Percentiles rank a stretch among this genome's conserved stretches.
Conservation (phyloP, 495 filamentous ascomycete species). For the Penicillium tannophilum region DNA sequence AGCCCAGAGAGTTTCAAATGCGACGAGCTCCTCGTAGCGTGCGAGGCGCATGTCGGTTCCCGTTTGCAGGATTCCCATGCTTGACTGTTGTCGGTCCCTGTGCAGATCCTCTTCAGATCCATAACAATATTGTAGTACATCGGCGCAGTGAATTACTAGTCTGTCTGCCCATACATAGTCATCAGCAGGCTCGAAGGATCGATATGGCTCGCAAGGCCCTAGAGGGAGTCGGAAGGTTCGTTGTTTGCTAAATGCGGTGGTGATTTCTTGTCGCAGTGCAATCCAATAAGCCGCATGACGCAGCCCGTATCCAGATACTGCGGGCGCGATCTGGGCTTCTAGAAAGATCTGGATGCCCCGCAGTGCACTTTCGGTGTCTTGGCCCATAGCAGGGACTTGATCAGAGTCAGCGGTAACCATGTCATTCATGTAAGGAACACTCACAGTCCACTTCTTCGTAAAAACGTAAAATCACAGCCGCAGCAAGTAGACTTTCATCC, state of each 20-base stretch:
- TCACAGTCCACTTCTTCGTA: slow-evolving; percentile 37
- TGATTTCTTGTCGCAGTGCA: slow-evolving; percentile 39
- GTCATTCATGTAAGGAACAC: background rate
- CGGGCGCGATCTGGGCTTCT: slow-evolving; percentile 15
- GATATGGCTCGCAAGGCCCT: slow-evolving; percentile 23
- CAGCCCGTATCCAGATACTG: slow-evolving; percentile 24
- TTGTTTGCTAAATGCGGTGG: slow-evolving; percentile 39
- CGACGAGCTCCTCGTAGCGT: slow-evolving; percentile 22
- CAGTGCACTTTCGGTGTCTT: slow-evolving; percentile 19
- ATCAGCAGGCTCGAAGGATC: slow-evolving; percentile 30
- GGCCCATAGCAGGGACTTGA: slow-evolving; percentile 15
- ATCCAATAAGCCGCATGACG: slow-evolving; percentile 38
- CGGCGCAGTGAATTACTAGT: slow-evolving; percentile 34
- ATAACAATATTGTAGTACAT: slow-evolving; percentile 32
- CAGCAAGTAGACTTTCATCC: slow-evolving; percentile 32
- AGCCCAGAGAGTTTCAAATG: slow-evolving; percentile 21
- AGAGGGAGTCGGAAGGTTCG: slow-evolving; percentile 30
- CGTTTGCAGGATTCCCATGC: slow-evolving; percentile 9
- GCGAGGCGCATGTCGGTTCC: slow-evolving; percentile 17
- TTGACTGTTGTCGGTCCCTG: slow-evolving; percentile 8
- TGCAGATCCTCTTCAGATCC: slow-evolving; percentile 20
- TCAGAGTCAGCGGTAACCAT: background rate
- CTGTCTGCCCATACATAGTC: slow-evolving; percentile 39
- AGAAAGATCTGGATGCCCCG: slow-evolving; percentile 21
- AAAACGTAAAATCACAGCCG: slow-evolving; percentile 35